phyloP scores from a whole-genome alignment of 257 asterid genomes.

The Solanum clarkiae region DNA sequence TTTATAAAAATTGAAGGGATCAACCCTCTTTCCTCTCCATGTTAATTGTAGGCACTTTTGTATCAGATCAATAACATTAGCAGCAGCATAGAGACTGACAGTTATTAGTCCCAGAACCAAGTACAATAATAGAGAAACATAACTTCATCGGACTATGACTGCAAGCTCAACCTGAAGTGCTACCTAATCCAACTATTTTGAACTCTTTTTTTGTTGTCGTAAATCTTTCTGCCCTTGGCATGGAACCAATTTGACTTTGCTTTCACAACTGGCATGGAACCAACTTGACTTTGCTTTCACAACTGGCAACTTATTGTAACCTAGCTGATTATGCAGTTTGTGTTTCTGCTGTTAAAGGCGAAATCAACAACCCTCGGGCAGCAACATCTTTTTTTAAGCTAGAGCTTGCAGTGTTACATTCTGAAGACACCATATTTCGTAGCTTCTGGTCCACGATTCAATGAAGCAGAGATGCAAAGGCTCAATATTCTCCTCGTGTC shows the following conservation, averaged over 20 bases:
- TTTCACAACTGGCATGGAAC: neutral
- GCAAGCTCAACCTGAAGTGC: neutral
- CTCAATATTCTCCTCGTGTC: constrained; percentile 79
- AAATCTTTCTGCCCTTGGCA: neutral
- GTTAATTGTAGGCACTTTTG: neutral
- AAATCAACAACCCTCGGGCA: neutral
- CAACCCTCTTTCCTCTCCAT: neutral
- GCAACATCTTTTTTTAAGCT: neutral
- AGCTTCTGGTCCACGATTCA: constrained; percentile 40
- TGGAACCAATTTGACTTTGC: neutral
- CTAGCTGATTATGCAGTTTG: neutral
- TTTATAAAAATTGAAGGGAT: neutral
- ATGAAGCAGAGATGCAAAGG: constrained; percentile 64
- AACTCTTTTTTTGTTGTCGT: no score
- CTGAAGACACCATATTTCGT: constrained; percentile 90
- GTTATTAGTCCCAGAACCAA: neutral
- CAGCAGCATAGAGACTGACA: neutral
- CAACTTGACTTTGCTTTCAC: neutral
- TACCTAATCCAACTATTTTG: neutral
- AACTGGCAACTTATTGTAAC: neutral
- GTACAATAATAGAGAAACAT: neutral
- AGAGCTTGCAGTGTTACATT: constrained; percentile 31
- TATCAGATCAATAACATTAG: neutral
- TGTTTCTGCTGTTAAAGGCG: neutral
- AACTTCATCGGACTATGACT: neutral